Evolutionary conservation across 225 moss, liverwort and hornwort genomes (phyloP), one percentile per base, ranked within the genome.

Genomic region (Antitrichia curtipendula): DNA sequence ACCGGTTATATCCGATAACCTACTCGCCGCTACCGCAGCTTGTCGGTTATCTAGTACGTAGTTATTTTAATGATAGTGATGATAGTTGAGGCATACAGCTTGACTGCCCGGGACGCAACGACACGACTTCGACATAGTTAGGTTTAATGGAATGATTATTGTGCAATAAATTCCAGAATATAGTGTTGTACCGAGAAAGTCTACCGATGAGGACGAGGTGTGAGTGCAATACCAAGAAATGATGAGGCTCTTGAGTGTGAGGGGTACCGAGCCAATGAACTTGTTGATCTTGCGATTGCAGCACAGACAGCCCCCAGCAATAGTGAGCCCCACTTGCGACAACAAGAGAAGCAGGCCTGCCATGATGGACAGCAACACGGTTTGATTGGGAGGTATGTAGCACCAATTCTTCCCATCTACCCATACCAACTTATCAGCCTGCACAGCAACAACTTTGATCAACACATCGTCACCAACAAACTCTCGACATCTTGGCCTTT

Each of bases 401-500:
- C 94, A 94, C 68, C 86, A 86, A 28, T 91, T 91, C 78, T 91
- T 90, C 32, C 66, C 86, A 86, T 92, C 92, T 60, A 92, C 81
- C 94, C 94, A 94, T 47, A 94, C 89, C 87, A 94, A 65, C 81
- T 91, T 88, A 53, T 94, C 90, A 54, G 91, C 91, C 94, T 94
- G 88, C 93, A 84, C 17, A 64, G 45, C 64, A 64, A 54, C 61
- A 50, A 17, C 5, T 53, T 53, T 25, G 8, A 40, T 57, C 28
- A 56, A 36, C 47, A 53, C 53, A 43, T 47, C 52, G 72, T 56
- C 73, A 22, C 52, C 65, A 70, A 41, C 70, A 59, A 22, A 43
- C 64, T 69, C 58, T 58, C 66, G 20, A 34, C 50, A 83, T 78
- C 57, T 79, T 56, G 32, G 25, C 31, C 31, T 57, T 68, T 24